phyloP scores from a whole-genome alignment of 2,329 filamentous ascomycete species.

The Chaetomiaceae sp. region DNA sequence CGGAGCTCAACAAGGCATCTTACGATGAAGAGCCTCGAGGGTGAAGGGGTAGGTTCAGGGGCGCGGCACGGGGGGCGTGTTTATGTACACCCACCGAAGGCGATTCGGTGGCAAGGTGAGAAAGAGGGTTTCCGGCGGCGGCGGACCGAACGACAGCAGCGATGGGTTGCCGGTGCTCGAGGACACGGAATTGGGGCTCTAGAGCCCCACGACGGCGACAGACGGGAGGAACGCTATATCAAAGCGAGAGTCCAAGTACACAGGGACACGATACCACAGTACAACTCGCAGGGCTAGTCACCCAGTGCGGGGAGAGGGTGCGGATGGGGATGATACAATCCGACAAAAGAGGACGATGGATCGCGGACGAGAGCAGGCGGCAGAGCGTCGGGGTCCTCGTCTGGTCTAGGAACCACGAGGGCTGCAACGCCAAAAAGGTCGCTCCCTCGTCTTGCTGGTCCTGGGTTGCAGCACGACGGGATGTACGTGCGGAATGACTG shows the following conservation, averaged over 20 bases:
- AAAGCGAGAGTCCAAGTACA: too few relatives aligned
- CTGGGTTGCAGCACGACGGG: conserved; percentile 9
- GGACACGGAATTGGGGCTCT: too few relatives aligned
- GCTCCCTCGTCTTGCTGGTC: not conserved
- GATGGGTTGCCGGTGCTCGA: too few relatives aligned
- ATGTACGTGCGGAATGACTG: not conserved
- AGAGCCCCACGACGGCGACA: too few relatives aligned
- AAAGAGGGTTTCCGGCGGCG: too few relatives aligned
- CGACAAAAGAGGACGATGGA: conserved; percentile 8
- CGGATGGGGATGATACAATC: not conserved
- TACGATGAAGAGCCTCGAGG: conserved; percentile 11
- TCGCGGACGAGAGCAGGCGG: conserved; percentile 7
- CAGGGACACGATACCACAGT: too few relatives aligned
- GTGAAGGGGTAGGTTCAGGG: conserved; percentile 9
- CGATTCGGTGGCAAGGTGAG: conserved; percentile 2
- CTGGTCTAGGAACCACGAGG: conserved; percentile 14
- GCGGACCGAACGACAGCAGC: too few relatives aligned
- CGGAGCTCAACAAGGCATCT: not conserved
- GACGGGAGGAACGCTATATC: too few relatives aligned
- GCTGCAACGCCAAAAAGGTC: conserved; percentile 13
- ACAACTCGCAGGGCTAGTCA: conserved; percentile 3
- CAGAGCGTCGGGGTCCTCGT: conserved; percentile 7
- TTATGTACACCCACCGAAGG: conserved; percentile 21
- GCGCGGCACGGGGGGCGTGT: conserved; percentile 3
- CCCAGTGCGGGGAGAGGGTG: conserved; percentile 7